These are phyloP conservation scores for Spathaspora boniae DNA, from an alignment of 805 yeast species.

Conservation along the genomic window DNA sequence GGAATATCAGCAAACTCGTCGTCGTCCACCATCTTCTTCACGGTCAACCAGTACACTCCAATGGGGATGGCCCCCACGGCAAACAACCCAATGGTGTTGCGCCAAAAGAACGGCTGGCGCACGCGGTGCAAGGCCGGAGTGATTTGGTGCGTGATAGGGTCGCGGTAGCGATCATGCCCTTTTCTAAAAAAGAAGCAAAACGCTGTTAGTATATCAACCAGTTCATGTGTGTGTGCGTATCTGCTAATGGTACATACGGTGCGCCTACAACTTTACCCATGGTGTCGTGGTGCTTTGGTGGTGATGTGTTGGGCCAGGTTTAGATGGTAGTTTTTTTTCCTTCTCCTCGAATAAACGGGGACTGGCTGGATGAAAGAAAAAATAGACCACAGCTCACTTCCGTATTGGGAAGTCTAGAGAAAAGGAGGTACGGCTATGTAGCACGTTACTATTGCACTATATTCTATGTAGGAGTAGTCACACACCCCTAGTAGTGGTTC, in stretches of 20 bases:
- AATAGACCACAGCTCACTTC: no score
- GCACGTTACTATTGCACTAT: background rate
- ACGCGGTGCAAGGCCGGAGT: conserved; percentile 93
- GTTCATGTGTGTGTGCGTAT: background rate
- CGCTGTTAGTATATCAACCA: conserved; percentile 12
- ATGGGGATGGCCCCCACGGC: conserved; percentile 61
- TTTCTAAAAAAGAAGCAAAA: conserved; percentile 27
- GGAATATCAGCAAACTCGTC: conserved; percentile 93
- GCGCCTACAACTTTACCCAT: conserved; percentile 10
- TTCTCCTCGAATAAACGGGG: no score
- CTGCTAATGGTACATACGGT: conserved; percentile 7
- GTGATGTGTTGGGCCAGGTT: background rate
- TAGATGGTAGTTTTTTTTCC: background rate
- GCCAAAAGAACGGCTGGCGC: conserved; percentile 79
- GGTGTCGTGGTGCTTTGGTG: background rate
- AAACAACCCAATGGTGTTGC: conserved; percentile 62
- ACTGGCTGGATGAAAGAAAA: no score
- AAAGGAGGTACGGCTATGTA: background rate
- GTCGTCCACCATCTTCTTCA: conserved; percentile 55
- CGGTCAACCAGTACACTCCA: conserved; percentile 64
- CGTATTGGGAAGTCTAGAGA: no score
- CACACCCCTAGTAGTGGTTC: conserved; percentile 80
- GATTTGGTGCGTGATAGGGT: conserved; percentile 75
- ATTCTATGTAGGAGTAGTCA: conserved; percentile 6
- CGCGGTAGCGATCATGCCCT: conserved; percentile 45